Evolutionary conservation across 2,329 filamentous ascomycete genomes (phyloP).

Genomic region (Fusarium citri): DNA sequence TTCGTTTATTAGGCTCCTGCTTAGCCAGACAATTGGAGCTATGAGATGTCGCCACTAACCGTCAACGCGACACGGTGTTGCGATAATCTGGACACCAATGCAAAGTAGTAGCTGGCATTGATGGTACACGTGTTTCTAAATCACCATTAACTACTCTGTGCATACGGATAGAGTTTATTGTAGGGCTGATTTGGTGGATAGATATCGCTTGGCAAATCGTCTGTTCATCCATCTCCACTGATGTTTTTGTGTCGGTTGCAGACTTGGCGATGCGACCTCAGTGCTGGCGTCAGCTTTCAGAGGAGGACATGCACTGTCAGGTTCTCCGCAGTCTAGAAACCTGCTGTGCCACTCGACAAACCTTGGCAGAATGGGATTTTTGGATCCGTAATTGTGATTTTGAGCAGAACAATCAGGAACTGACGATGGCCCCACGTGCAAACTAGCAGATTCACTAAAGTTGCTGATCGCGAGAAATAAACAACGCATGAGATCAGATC

Average conservation of each 20-base stretch:
- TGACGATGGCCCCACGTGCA: neutral
- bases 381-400: neutral
- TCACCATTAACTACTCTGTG: neutral
- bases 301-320: neutral
- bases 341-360: neutral
- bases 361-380: neutral
- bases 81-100: neutral
- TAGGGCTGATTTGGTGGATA: constrained; percentile 14
- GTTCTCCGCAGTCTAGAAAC: neutral
- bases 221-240: neutral
- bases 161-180: neutral
- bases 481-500: neutral
- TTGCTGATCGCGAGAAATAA: neutral
- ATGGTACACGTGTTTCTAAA: neutral
- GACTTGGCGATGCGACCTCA: constrained; percentile 1
- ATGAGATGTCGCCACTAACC: no score
- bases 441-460: neutral
- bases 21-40: neutral
- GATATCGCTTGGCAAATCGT: constrained; percentile 2
- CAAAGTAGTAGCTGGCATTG: neutral
- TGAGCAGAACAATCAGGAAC: neutral
- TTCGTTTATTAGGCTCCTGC: neutral
- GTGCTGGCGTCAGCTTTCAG: neutral
- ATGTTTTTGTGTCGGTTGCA: neutral
- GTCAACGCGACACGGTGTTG: neutral